Base-by-base conservation (phyloP, 139 green algal genomes). In the Tetradesmus lagerheimii region DNA sequence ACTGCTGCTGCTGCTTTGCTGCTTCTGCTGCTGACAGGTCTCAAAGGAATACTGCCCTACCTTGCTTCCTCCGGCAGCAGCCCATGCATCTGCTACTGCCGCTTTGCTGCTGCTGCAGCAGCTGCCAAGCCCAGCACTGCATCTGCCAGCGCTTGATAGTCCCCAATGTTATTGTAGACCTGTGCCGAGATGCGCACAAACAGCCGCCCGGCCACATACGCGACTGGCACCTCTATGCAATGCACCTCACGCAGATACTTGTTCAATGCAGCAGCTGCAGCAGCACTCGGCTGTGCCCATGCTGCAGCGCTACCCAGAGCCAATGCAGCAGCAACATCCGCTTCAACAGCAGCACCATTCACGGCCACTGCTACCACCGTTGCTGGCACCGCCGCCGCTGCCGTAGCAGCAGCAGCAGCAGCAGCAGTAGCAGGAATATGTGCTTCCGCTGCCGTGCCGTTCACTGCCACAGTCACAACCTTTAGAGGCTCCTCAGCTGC, bases 181-280 rank as follows among this genome's bases (percentile, higher is more conserved):
- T 93, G 90, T 8, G 86, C 90, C 8, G 81, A 90, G 9, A 93
- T 89, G n/a, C 90, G 77, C 80, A 47, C 83, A 45, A 80, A 93
- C 34, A 93, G 75, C 18, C 39, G 47, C 11, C 67, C 90, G 3
- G 27, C 50, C 41, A 90, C 86, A 38, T 35, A 89, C 6, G 81
- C 66, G 6, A 91, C 37, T 14, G 87, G 91, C 66, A 93, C 91
- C 88, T 93, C 91, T 34, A 93, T 87, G 14, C 37, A 78, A 34
- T 89, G 57, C 31, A 43, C 11, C 38, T 86, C 16, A 29, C 86
- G 66, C 77, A 94, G 77, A 11, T 76, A 77, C 41, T 37, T 62
- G 25, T 91, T 91, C 27, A 94, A 31, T 64, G 37, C 39, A 37
- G 43, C 29, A 16, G 92, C 92, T 67, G 39, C 77, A 29, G 38